Conservation (phyloP, 345 rosid genomes). For the Citrus mangshanensis region DNA sequence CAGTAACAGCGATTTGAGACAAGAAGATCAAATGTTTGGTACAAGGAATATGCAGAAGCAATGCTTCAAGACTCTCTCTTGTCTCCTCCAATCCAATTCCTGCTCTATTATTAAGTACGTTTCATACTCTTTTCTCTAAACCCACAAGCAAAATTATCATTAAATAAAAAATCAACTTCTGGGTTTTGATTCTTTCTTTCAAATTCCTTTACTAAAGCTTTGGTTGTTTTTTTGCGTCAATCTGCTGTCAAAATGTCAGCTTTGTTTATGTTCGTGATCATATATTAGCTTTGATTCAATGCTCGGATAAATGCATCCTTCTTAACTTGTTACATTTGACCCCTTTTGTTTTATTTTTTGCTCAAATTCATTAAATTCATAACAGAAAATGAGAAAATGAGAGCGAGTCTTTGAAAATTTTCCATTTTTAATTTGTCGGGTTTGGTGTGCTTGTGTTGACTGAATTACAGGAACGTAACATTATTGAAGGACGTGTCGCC, state of each 20-base stretch:
- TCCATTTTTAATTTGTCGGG: background rate
- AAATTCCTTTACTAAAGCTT: background rate
- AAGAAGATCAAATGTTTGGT: slow-evolving; percentile 47
- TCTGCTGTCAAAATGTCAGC: background rate
- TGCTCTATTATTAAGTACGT: slow-evolving; percentile 32
- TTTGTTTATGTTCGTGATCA: background rate
- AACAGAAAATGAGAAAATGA: background rate
- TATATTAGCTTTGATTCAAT: background rate
- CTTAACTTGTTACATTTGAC: background rate
- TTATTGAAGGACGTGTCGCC: slow-evolving; percentile 25
- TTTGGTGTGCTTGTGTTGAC: background rate
- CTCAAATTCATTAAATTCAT: background rate
- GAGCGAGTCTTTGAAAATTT: background rate
- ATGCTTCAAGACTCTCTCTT: slow-evolving; percentile 42
- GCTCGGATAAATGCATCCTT: background rate
- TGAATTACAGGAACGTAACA: slow-evolving; percentile 32
- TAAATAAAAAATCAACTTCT: background rate
- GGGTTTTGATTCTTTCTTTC: slow-evolving; percentile 1
- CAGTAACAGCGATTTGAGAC: background rate
- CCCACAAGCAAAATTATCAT: background rate
- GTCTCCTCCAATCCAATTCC: slow-evolving; percentile 45
- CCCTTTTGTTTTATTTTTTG: background rate
- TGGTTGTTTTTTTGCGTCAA: background rate
- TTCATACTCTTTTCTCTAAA: background rate
- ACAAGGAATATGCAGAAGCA: slow-evolving; percentile 48